Evolutionary conservation across 2,329 filamentous ascomycete species (phyloP).

Genomic region (Phialocephala subalpina): DNA sequence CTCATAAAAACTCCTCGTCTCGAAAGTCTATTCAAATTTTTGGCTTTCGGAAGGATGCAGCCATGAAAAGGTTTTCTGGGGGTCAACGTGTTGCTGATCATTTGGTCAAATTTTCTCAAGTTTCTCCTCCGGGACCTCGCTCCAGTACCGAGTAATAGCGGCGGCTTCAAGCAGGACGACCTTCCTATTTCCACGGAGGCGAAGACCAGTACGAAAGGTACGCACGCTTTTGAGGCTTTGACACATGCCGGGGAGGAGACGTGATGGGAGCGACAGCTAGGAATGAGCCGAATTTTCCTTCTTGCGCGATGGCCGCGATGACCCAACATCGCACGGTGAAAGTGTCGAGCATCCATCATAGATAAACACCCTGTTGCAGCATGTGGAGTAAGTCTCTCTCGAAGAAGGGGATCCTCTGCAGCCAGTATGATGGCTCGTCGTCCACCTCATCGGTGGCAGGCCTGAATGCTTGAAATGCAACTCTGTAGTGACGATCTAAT

Average conservation of each 20-base stretch:
- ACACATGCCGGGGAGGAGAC: background rate
- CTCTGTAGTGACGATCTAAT: conserved; percentile 1
- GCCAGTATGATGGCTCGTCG: conserved; percentile 5
- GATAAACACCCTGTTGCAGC: background rate
- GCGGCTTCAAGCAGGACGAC: no score
- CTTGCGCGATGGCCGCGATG: background rate
- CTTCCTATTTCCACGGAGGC: no score
- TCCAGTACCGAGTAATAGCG: no score
- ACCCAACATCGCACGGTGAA: background rate
- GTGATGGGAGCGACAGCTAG: background rate
- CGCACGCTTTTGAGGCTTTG: background rate
- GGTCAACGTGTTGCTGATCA: background rate
- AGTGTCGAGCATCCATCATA: background rate
- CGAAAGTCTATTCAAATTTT: background rate
- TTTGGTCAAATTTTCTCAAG: background rate
- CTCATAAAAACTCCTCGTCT: background rate
- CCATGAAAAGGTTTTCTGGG: background rate
- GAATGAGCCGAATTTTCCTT: background rate
- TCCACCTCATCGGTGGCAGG: background rate
- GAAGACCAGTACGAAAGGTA: background rate
- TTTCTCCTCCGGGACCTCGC: background rate
- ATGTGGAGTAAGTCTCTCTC: background rate
- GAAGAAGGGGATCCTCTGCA: background rate
- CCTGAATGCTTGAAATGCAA: background rate
- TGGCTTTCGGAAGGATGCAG: background rate